phyloP scores from a whole-genome alignment of 176 grass and related monocot genomes.

The Eragrostis nindensis region DNA sequence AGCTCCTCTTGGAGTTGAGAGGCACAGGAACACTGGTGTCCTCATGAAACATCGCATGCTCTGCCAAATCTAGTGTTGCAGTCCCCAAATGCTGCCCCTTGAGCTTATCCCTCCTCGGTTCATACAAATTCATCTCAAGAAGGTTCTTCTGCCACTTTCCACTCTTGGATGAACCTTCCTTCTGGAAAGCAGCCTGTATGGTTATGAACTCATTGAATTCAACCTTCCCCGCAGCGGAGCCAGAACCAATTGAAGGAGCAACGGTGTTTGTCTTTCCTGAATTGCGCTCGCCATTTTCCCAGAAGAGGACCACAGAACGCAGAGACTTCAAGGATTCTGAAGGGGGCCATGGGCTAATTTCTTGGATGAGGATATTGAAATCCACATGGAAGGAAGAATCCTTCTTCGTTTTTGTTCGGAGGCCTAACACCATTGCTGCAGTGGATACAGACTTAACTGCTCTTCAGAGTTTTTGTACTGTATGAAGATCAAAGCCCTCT shows the following conservation, averaged over 20 bases:
- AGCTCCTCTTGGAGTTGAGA: conserved; percentile 77
- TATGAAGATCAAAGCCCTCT: conserved; percentile 22
- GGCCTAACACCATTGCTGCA: conserved; percentile 79
- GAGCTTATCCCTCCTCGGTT: conserved; percentile 82
- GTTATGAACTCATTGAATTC: conserved; percentile 95
- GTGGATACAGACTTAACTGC: conserved; percentile 25
- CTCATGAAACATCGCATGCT: conserved; percentile 81
- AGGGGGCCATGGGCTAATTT: conserved; percentile 96
- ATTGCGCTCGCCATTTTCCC: conserved; percentile 78
- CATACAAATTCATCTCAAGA: conserved; percentile 92
- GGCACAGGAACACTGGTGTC: conserved; percentile 61
- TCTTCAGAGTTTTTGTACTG: not conserved
- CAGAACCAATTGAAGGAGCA: conserved; percentile 55
- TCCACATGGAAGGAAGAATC: conserved; percentile 67
- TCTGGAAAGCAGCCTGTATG: conserved; percentile 74
- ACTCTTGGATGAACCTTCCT: conserved; percentile 73
- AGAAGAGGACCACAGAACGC: conserved; percentile 74
- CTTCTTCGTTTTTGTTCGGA: conserved; percentile 80
- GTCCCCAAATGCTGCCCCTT: conserved; percentile 91
- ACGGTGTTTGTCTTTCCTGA: conserved; percentile 70
- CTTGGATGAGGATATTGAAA: conserved; percentile 84
- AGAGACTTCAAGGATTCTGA: conserved; percentile 86
- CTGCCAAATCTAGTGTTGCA: conserved; percentile 76
- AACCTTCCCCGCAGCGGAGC: conserved; percentile 53
- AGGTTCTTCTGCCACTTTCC: conserved; percentile 84